phyloP scores from a whole-genome alignment of 73 alveolate species.

The Paramecium sexaurelia region DNA sequence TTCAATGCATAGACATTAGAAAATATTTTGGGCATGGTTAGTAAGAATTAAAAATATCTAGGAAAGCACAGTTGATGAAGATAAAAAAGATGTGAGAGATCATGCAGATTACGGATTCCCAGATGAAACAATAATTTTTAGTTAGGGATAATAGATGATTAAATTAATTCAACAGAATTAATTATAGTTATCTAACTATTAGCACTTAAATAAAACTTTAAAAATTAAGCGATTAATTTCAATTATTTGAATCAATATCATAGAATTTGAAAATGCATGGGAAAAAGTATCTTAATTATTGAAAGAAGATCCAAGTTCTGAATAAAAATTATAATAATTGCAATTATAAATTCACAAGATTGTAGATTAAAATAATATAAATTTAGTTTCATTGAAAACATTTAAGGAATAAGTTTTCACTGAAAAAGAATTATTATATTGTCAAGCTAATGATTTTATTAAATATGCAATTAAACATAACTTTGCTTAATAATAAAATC shows the following conservation, averaged over 20 bases:
- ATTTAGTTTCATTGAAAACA: not conserved
- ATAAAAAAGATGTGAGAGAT: conserved; percentile 35
- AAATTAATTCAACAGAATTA: conserved; percentile 36
- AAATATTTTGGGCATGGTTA: conserved; percentile 55
- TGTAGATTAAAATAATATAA: not conserved
- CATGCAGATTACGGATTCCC: conserved; percentile 56
- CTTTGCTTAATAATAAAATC: not conserved
- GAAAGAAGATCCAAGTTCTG: not conserved
- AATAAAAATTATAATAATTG: conserved; percentile 4
- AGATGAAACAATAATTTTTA: not conserved
- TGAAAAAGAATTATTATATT: conserved; percentile 28
- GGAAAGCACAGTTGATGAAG: conserved; percentile 55
- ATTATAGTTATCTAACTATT: not conserved
- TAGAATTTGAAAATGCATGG: conserved; percentile 50
- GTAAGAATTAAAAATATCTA: not conserved
- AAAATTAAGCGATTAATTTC: not conserved
- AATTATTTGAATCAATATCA: conserved; percentile 33
- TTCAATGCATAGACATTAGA: conserved; percentile 38
- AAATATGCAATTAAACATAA: conserved; percentile 1
- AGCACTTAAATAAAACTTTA: not conserved
- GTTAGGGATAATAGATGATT: conserved; percentile 5
- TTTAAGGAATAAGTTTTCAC: conserved; percentile 17
- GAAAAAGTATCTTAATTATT: conserved; percentile 21
- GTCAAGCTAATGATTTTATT: conserved; percentile 45
- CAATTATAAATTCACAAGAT: conserved; percentile 8